phyloP scores from a whole-genome alignment of 2,329 filamentous ascomycete species.

The Aspergillus nomiae region DNA sequence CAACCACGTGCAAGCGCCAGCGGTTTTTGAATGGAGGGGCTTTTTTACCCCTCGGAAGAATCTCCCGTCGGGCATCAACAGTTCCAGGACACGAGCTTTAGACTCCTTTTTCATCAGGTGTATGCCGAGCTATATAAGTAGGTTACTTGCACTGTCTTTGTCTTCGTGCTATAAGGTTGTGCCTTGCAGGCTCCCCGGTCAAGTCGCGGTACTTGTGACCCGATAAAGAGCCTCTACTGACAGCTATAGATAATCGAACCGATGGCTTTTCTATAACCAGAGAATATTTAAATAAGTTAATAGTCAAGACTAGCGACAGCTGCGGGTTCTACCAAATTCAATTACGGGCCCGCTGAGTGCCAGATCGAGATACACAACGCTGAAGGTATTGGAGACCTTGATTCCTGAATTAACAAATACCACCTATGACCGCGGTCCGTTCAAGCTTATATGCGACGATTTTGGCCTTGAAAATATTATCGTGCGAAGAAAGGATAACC shows the following conservation, averaged over 20 bases:
- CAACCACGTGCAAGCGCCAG: too few relatives aligned
- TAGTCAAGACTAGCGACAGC: slow-evolving; percentile 6
- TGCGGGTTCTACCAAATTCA: slow-evolving; percentile 9
- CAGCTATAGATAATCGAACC: neutral
- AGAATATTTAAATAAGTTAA: slow-evolving; percentile 7
- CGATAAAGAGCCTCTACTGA: neutral
- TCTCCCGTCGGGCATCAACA: too few relatives aligned
- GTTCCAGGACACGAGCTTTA: too few relatives aligned
- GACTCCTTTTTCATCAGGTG: too few relatives aligned
- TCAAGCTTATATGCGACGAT: slow-evolving; percentile 10
- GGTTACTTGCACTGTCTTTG: too few relatives aligned
- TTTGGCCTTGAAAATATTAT: neutral
- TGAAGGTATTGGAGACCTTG: slow-evolving; percentile 4
- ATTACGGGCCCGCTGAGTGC: slow-evolving; percentile 1
- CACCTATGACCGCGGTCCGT: slow-evolving; percentile 7
- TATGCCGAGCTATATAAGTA: too few relatives aligned
- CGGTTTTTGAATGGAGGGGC: too few relatives aligned
- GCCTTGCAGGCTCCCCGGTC: too few relatives aligned
- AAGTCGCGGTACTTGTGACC: neutral
- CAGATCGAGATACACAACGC: neutral
- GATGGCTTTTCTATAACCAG: slow-evolving; percentile 6
- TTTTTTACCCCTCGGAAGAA: too few relatives aligned
- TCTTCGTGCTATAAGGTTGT: too few relatives aligned
- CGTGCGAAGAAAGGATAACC: neutral
- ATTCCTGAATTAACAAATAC: slow-evolving; percentile 1